Evolutionary conservation across 371 early-diverging fungal genomes (phyloP).

Genomic region (Syncephalastrum monosporum): DNA sequence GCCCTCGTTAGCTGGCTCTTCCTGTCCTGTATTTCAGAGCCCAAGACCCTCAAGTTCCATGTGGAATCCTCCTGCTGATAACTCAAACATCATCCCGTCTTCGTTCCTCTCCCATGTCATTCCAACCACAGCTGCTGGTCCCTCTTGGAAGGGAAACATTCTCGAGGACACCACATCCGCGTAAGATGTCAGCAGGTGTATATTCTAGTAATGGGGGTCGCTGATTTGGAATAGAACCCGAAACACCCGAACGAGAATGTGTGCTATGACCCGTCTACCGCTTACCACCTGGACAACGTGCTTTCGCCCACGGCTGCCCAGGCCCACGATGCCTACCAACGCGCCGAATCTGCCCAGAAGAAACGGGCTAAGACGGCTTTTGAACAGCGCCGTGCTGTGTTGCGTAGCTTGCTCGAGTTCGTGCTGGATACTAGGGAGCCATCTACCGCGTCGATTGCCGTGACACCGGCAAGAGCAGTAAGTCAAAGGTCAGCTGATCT

Average conservation of each 20-base stretch:
- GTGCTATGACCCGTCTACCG: constrained; percentile 90
- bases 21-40: constrained; percentile 28
- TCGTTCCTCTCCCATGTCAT: not conserved
- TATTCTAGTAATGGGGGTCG: too few relatives aligned
- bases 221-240: constrained; percentile 40
- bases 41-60: constrained; percentile 33
- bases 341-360: constrained; percentile 67
- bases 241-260: constrained; percentile 59
- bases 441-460: constrained; percentile 77
- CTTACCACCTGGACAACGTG: constrained; percentile 68
- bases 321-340: constrained; percentile 54
- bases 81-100: constrained; percentile 1
- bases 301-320: constrained; percentile 57
- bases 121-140: constrained; percentile 29
- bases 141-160: constrained; percentile 55
- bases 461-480: constrained; percentile 83
- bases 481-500: constrained; percentile 7
- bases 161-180: constrained; percentile 55
- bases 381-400: constrained; percentile 73
- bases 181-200: too few relatives aligned
- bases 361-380: constrained; percentile 74
- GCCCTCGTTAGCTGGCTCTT: constrained; percentile 33
- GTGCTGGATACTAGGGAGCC: constrained; percentile 74
- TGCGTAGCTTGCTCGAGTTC: constrained; percentile 70
- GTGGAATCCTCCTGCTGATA: constrained; percentile 43